Base-by-base conservation (phyloP, 192 early-diverging fungal genomes). In the Gamsiella multidivaricata region DNA sequence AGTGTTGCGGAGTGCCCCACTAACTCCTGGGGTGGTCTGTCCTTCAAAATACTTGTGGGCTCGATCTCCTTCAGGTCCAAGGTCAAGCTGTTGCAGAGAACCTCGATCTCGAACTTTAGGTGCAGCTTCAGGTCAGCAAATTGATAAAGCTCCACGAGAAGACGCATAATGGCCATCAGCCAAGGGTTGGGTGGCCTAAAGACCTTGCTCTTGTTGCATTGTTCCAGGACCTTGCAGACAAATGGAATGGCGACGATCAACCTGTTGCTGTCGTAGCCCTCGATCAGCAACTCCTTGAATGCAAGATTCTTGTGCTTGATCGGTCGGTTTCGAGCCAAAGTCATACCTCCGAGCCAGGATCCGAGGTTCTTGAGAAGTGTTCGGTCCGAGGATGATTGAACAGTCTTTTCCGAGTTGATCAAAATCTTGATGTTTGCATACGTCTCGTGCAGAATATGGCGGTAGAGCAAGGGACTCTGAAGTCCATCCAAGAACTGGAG, bases 211-310 rank as follows among this genome's bases (percentile, higher is more conserved):
- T 87, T 86, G 25, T 84, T 84, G 51, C 92, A 89, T 79, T 97
- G 95, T 66, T 97, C 96, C 51, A 99, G 83, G 0, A 98, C 94
- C 80, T 98, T 97, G 86, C 97, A 99, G 10, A 97, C 94, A 73
- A 99, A 99, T 34, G 97, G 97, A 61, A 99, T 97, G 5, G 94
- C 96, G 17, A 98, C 94, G 84, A 97, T 95, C 32, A 99, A 84
- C 18, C 96, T 81, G 51, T 91, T 89, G 37, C 84, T 87, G 63
- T 91, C 91, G 72, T 91, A 97, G 3, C 97, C 97, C 84, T 99
- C 94, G 55, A 98, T 81, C 50, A 99, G 68, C 9, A 99, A 74
- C 60, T 94, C 93, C 85, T 99, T 99, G 82, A 99, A 95, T 0
- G 94, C 90, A 49, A 98, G 87, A 59, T 97, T 90, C 63, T 98